Evolutionary conservation across 129 eudicot species (phyloP).

Genomic region (Calendula officinalis): DNA sequence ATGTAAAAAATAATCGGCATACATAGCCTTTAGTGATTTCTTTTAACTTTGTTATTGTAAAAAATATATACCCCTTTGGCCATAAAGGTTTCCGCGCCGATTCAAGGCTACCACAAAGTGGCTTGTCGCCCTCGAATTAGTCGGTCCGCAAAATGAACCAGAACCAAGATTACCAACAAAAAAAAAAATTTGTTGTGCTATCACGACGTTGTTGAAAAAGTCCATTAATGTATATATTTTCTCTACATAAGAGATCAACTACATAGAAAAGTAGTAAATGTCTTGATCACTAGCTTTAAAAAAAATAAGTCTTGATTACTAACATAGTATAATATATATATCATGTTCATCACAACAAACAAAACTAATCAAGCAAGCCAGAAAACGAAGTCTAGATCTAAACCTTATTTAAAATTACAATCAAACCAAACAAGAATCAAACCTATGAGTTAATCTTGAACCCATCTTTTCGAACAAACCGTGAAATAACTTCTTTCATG

Average conservation of each 20-base stretch:
- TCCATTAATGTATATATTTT: no score
- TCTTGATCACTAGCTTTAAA: slow-evolving; percentile 8
- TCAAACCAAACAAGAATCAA: not conserved
- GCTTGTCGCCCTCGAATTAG: no score
- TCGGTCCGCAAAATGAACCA: no score
- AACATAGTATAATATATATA: not conserved
- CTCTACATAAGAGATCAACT: slow-evolving; percentile 17
- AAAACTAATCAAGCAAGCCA: slow-evolving; percentile 17
- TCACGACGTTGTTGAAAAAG: no score
- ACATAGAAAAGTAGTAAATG: slow-evolving; percentile 25
- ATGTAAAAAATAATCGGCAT: no score
- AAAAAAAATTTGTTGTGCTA: no score
- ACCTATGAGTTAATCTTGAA: slow-evolving; percentile 8
- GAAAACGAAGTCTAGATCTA: slow-evolving; percentile 4
- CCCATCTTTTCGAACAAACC: slow-evolving; percentile 1
- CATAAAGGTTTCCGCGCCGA: no score
- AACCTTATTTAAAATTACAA: not conserved
- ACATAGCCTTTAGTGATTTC: no score
- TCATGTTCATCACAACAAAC: slow-evolving; percentile 15
- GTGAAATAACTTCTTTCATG: slow-evolving; percentile 1
- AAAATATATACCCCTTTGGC: no score
- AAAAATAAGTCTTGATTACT: slow-evolving; percentile 15
- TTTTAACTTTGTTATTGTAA: no score
- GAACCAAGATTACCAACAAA: no score
- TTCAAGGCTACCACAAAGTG: no score